Base-by-base conservation (phyloP, 352 stramenopile species). In the Pilasporangium apinafurcum region DNA sequence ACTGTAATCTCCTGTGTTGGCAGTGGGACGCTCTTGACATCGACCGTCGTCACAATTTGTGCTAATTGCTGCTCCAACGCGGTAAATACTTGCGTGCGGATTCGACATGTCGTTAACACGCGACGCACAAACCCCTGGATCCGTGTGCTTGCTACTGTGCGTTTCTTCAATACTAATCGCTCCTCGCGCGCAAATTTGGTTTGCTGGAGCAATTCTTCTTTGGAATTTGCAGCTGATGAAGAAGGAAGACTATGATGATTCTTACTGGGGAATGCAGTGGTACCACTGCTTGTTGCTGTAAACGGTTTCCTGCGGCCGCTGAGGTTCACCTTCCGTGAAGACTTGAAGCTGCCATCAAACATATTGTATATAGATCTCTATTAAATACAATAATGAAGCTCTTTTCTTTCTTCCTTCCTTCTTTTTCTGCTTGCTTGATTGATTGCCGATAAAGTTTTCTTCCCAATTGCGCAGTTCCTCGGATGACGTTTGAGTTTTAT, bases 311-410 rank as follows among this genome's bases (percentile, higher is more conserved):
- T 69, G 3, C 76, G 63, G 8, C 76, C 76, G 48, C 76, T 84
- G 35, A 88, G 49, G 45, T 83, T 85, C 25, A 88, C 72, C 37
- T 81, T 83, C 18, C 76, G 71, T 25, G 68, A 42, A n/a, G 62
- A 43, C 53, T 83, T 83, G 57, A 88, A 85, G 48, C 61, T 79
- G 18, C 76, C 76, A 44, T 88, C 76, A 33, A 88, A 88, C 76
- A 88, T 88, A 33, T 6, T 50, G 5, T n/a, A n/a, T n/a, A n/a
- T n/a, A n/a, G n/a, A n/a, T n/a, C n/a, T n/a, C n/a, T n/a, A n/a
- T n/a, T n/a, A n/a, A n/a, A n/a, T n/a, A n/a, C n/a, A n/a, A n/a
- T n/a, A n/a, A n/a, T n/a, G n/a, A n/a, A n/a, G n/a, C n/a, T n/a
- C n/a, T n/a, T 37, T 13, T 10, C 22, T 12, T 31, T 22, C 25